phyloP scores from a whole-genome alignment of 2,329 filamentous ascomycete species.

The Orbilia blumenaviensis region DNA sequence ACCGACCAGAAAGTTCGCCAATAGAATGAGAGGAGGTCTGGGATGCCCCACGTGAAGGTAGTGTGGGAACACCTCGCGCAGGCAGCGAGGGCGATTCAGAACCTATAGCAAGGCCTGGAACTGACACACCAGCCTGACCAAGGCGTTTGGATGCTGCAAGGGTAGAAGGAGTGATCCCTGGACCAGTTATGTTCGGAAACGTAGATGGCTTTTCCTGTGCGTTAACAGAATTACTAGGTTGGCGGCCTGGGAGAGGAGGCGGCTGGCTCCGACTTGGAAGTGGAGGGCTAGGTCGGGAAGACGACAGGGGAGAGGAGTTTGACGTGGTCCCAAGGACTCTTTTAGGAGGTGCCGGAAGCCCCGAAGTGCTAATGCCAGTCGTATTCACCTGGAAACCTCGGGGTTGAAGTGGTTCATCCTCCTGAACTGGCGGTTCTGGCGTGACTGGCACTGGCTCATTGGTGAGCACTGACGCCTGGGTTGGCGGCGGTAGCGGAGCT shows the following conservation, averaged over 20 bases:
- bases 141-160: slow-evolving; percentile 71
- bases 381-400: slow-evolving; percentile 76
- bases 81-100: slow-evolving; percentile 58
- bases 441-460: slow-evolving; percentile 59
- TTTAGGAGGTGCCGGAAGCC: slow-evolving; percentile 76
- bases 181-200: slow-evolving; percentile 57
- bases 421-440: slow-evolving; percentile 59
- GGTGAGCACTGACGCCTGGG: slow-evolving; percentile 10
- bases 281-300: slow-evolving; percentile 49
- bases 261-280: slow-evolving; percentile 55
- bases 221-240: slow-evolving; percentile 56
- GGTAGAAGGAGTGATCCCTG: slow-evolving; percentile 53
- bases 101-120: slow-evolving; percentile 80
- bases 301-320: slow-evolving; percentile 55
- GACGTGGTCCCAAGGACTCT: slow-evolving; percentile 58
- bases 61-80: slow-evolving; percentile 57
- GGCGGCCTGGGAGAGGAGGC: slow-evolving; percentile 58
- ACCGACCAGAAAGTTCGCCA: slow-evolving; percentile 70
- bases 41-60: slow-evolving; percentile 52
- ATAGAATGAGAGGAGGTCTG: slow-evolving; percentile 70
- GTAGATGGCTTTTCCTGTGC: slow-evolving; percentile 57
- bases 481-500: slow-evolving; percentile 60
- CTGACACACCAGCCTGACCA: slow-evolving; percentile 77
- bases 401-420: slow-evolving; percentile 65
- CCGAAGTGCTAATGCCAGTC: slow-evolving; percentile 73